Base-by-base conservation (phyloP, 225 moss, liverwort and hornwort genomes). In the Lunularia cruciata region DNA sequence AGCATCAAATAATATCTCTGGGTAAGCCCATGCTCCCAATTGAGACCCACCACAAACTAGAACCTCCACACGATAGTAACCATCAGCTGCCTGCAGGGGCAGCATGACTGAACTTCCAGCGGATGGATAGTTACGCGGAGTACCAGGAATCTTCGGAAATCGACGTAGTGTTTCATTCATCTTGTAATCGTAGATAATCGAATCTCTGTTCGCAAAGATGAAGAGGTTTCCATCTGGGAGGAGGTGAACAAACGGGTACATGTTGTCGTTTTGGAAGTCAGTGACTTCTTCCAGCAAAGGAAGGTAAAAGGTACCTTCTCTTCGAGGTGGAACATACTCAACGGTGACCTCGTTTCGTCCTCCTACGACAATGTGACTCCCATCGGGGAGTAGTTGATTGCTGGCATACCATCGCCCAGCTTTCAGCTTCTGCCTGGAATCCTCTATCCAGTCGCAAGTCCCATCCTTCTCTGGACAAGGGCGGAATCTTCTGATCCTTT, bases 311-410 rank as follows among this genome's bases (percentile, higher is more conserved):
- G 59, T 22, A 1, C 4, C 3, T 12, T 54, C 67, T 27, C 47
- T 68, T 11, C 37, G 33, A 12, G 76, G 61, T 0, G 92, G 95
- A 27, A 95, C 67, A 45, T 83, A 95, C 77, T 95, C 95, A n/a
- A 79, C 64, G 0, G 73, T 62, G 8, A 78, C 48, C 5, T 42
- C 37, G 5, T 1, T 0, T 9, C 85, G 56, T 3, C 95, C 95
- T 47, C 82, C 82, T 0, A 82, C 23, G 10, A 82, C 19, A 37
- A 81, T 77, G 43, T 73, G 73, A 28, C 36, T 57, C 25, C 81
- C 81, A 43, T 81, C 73, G 1, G 81, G 81, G 2, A 81, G 60
- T 2, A 61, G 52, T 60, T 66, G 76, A 66, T 81, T 81, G 26
- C 23, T 70, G 10, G 81, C 81, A 40, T 81, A 72, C 86, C 90